A percentile compares a stretch with the other conserved stretches of the same genome.
These are phyloP conservation scores for Neurospora africana DNA, from an alignment of 495 filamentous ascomycete genomes.

Conservation along the genomic window DNA sequence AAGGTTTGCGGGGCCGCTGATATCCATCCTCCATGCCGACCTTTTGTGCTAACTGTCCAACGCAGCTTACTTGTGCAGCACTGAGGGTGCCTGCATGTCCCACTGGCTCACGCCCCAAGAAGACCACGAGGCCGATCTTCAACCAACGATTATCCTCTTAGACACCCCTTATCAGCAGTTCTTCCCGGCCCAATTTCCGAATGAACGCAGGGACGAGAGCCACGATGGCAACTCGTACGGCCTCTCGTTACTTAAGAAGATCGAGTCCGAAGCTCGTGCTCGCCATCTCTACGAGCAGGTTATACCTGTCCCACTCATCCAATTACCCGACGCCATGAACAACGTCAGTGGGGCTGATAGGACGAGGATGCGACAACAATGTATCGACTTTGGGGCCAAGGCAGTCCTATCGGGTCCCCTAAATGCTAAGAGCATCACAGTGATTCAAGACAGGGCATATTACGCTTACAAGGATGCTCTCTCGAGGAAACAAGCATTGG, in stretches of 20 bases:
- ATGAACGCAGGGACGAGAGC: slow-evolving; percentile 24
- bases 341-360: slow-evolving; percentile 30
- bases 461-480: slow-evolving; percentile 61
- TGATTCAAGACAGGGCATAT: slow-evolving; percentile 73
- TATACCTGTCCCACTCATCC: slow-evolving; percentile 60
- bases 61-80: slow-evolving; percentile 63
- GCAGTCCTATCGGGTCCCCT: slow-evolving; percentile 77
- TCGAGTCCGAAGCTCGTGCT: slow-evolving; percentile 60
- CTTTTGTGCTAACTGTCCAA: slow-evolving; percentile 16
- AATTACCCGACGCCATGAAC: slow-evolving; percentile 23
- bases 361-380: slow-evolving; percentile 44
- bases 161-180: slow-evolving; percentile 49
- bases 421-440: slow-evolving; percentile 54
- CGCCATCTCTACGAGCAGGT: slow-evolving; percentile 63
- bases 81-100: slow-evolving; percentile 57
- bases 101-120: slow-evolving; percentile 60
- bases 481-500: slow-evolving; percentile 54
- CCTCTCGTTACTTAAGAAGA: slow-evolving; percentile 53
- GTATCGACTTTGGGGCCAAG: slow-evolving; percentile 72
- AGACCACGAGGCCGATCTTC: slow-evolving; percentile 46
- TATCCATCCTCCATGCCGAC: not conserved
- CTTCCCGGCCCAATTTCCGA: slow-evolving; percentile 31
- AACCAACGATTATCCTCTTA: slow-evolving; percentile 66
- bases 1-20: slow-evolving; percentile 27
- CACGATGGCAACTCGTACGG: slow-evolving; percentile 52